A percentile compares a stretch with the other conserved stretches of the same genome.
Evolutionary conservation across 2,329 filamentous ascomycete genomes (phyloP).

Genomic region (Microsporum audouinii): DNA sequence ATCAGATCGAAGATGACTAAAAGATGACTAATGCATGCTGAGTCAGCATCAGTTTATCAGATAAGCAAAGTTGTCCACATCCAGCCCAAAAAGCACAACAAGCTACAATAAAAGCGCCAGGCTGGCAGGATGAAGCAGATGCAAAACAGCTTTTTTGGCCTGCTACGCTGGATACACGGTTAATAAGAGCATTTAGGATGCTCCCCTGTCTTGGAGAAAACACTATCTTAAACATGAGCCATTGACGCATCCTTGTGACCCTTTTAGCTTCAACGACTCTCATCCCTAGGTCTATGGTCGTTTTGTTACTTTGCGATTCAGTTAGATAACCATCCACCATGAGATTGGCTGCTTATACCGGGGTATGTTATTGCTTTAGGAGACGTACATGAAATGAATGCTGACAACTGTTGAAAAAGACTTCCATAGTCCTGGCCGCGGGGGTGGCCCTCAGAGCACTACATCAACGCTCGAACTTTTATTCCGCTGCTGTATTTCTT

Average conservation of each 20-base stretch:
- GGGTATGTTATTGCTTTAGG: constrained; percentile 29
- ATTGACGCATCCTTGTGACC: neutral
- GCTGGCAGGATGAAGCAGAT: neutral
- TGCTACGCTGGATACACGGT: neutral
- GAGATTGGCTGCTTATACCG: constrained; percentile 42
- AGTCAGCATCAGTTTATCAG: neutral
- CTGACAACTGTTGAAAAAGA: constrained; percentile 36
- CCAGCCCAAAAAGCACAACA: neutral
- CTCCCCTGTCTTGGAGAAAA: neutral
- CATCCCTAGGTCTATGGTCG: neutral
- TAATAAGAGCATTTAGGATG: neutral
- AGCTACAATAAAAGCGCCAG: neutral
- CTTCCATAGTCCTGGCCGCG: constrained; percentile 72
- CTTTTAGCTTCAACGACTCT: neutral
- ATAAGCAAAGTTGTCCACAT: neutral
- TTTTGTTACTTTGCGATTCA: neutral
- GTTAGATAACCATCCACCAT: constrained; percentile 24
- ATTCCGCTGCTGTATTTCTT: constrained; percentile 92
- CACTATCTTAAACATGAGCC: neutral
- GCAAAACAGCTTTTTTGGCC: neutral
- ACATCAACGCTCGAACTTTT: constrained; percentile 93
- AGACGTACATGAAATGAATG: neutral
- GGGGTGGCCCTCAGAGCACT: constrained; percentile 81
- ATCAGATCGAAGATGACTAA: neutral
- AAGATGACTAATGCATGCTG: neutral